Conservation (phyloP, 2,329 filamentous ascomycete species). For the Pseudogymnoascus sp. region DNA sequence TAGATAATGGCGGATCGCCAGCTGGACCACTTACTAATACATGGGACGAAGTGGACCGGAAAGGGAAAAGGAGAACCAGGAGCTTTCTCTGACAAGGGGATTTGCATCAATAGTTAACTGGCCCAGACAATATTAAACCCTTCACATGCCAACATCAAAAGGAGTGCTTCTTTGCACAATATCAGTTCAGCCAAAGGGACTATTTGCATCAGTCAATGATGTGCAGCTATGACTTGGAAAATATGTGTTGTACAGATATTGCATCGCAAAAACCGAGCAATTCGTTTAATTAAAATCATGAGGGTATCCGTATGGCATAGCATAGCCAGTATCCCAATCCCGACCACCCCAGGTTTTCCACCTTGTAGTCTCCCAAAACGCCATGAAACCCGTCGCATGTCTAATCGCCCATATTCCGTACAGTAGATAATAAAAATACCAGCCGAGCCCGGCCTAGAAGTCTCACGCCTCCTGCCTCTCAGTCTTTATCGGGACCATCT, state of each 20-base stretch:
- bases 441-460: neutral
- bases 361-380: neutral
- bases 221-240: neutral
- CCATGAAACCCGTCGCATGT: neutral
- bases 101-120: too few species aligned
- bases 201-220: neutral
- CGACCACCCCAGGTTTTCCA: neutral
- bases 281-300: conserved; percentile 8
- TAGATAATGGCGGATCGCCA: conserved; percentile 25
- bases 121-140: neutral
- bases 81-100: conserved; percentile 16
- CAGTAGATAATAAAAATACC: neutral
- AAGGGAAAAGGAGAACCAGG: conserved; percentile 17
- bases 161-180: neutral
- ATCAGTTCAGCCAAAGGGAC: neutral
- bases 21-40: neutral
- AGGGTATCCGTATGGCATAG: conserved; percentile 5
- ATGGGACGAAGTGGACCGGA: conserved; percentile 11
- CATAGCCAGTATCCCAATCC: conserved; percentile 3
- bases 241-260: neutral
- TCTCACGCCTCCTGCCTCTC: conserved; percentile 21
- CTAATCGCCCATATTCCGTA: conserved; percentile 6
- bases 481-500: conserved; percentile 51
- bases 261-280: neutral
- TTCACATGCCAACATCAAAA: neutral